Evolutionary conservation across 2,329 filamentous ascomycete genomes (phyloP), one percentile per base, ranked within the genome.

Genomic region (Chaetothyriales sp.): DNA sequence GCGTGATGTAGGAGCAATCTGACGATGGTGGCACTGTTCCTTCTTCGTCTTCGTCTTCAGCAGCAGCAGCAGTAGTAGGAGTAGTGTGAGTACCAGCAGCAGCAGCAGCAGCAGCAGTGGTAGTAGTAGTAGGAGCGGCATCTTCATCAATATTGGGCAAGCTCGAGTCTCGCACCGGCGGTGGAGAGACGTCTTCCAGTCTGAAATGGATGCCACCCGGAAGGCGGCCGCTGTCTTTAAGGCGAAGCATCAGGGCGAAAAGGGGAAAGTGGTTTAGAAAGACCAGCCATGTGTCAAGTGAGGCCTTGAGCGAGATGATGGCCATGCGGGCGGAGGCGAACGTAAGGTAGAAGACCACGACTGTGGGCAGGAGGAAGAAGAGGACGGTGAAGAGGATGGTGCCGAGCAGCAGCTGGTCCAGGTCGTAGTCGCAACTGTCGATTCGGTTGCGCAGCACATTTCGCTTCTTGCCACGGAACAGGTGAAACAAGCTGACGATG

Each of bases 191-290:
- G 19, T 55, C 52, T 44, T 58, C 47, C 6, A 51, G 18, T 8
- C 51, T 20, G 28, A 49, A 65, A 48, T 61, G 53, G 5, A 55
- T 52, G 71, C 60, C 67, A 81, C 86, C 90, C 54, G 92, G 92
- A 59, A 98, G 73, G 64, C 92, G 80, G 65, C 81, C 76, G 7
- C 89, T 87, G 67, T 98, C 93, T 67, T 98, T 98, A 60, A 95
- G 75, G 60, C 90, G 79, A 53, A 98, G 73, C 93, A 98, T 98
- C 51, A 96, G 72, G 25, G 92, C 92, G 68, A 98, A 98, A 15
- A 98, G 76, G 5, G 92, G 93, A 61, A 98, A 98, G 67, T 98
- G 93, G 64, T 98, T 98, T 51, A 98, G 70, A 68, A 86, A 95
- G 44, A 92, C 93, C 59, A 98, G 76, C 60, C 88, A 76, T 1